Evolutionary conservation across 2,329 filamentous ascomycete species (phyloP).

Genomic region (Phaeosphaeria sp.): DNA sequence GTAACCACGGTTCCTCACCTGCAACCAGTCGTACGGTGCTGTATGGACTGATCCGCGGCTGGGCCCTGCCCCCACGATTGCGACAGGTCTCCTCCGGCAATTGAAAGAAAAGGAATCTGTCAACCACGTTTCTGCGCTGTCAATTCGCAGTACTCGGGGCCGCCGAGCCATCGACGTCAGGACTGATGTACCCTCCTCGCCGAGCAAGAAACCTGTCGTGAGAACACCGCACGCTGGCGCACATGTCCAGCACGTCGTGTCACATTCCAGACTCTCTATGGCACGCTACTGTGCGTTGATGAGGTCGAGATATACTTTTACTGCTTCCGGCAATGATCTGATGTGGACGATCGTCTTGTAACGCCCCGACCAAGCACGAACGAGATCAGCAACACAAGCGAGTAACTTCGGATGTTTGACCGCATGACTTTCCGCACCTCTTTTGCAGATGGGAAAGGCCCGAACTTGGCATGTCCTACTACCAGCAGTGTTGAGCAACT

Average conservation of each 20-base stretch:
- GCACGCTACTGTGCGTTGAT: slow-evolving; percentile 1
- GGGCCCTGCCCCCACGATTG: neutral
- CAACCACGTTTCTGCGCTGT: slow-evolving; percentile 1
- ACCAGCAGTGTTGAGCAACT: neutral
- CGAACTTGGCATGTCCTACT: neutral
- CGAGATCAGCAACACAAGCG: neutral
- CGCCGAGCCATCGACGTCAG: slow-evolving; percentile 4
- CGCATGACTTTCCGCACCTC: neutral
- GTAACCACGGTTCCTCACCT: slow-evolving; percentile 15
- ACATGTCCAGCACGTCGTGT: slow-evolving; percentile 6
- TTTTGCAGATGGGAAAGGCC: neutral
- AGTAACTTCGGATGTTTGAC: neutral
- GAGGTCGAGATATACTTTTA: slow-evolving; percentile 3
- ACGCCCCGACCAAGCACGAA: neutral
- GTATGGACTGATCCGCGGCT: neutral
- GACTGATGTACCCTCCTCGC: slow-evolving; percentile 5
- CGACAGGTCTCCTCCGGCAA: neutral
- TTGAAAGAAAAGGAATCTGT: slow-evolving; percentile 7
- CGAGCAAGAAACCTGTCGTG: slow-evolving; percentile 7
- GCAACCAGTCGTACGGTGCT: neutral
- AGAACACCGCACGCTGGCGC: slow-evolving; percentile 3
- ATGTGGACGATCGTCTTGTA: neutral
- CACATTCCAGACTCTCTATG: slow-evolving; percentile 1
- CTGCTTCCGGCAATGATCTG: slow-evolving; percentile 5
- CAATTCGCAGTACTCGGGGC: slow-evolving; percentile 7